Percentiles rank a stretch among this genome's conserved stretches.
phyloP scores from a whole-genome alignment of 2,329 filamentous ascomycete species.

The Acephala macrosclerotiorum region DNA sequence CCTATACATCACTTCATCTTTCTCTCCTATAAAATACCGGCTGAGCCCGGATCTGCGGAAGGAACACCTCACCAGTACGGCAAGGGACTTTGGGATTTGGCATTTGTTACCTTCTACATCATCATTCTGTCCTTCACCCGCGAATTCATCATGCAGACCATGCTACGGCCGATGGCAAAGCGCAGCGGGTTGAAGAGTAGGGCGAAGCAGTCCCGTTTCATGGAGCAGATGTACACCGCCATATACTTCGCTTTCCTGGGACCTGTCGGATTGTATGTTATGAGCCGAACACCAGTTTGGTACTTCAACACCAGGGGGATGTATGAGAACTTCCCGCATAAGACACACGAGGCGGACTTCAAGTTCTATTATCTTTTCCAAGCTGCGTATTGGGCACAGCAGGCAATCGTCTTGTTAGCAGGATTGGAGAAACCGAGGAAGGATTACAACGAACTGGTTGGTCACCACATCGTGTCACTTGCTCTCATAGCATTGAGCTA shows the following conservation, averaged over 20 bases:
- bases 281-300: conserved; percentile 91
- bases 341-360: conserved; percentile 79
- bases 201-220: conserved; percentile 87
- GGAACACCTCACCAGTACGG: conserved; percentile 73
- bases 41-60: conserved; percentile 45
- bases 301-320: conserved; percentile 93
- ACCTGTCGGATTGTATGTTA: conserved; percentile 86
- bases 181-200: conserved; percentile 73
- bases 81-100: conserved; percentile 86
- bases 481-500: conserved; percentile 86
- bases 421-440: conserved; percentile 93
- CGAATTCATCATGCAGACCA: conserved; percentile 93
- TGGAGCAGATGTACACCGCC: conserved; percentile 96
- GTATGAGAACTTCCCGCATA: conserved; percentile 89
- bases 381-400: conserved; percentile 94
- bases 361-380: conserved; percentile 97
- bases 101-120: conserved; percentile 89
- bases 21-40: conserved; percentile 81
- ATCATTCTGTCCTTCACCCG: conserved; percentile 91
- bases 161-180: conserved; percentile 79
- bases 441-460: conserved; percentile 92
- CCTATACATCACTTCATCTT: conserved; percentile 84
- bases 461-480: conserved; percentile 90
- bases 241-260: conserved; percentile 87
- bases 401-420: conserved; percentile 85